A percentile compares a stretch with the other conserved stretches of the same genome.
Conservation (phyloP, 352 stramenopile genomes). For the Globisporangium perplexum region DNA sequence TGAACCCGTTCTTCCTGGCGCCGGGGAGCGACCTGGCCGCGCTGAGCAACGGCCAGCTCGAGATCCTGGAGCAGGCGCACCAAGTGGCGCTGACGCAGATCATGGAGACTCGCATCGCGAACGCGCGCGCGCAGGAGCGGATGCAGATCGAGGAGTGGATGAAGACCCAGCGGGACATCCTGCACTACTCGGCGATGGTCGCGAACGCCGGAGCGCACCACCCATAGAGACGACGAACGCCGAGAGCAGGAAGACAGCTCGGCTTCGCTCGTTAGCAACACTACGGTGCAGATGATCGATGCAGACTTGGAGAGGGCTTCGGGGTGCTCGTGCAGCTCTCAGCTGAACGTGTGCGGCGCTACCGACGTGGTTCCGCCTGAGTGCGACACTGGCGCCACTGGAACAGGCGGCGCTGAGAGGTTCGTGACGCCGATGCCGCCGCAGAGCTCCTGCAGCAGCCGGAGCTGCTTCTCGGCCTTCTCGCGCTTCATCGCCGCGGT, state of each 20-base stretch:
- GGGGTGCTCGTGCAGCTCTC: no score
- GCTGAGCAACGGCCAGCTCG: constrained; percentile 72
- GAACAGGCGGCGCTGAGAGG: not conserved
- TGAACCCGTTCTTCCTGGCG: constrained; percentile 42
- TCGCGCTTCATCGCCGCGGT: constrained; percentile 69
- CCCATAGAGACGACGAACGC: no score
- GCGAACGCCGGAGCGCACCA: not conserved
- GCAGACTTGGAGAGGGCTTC: no score
- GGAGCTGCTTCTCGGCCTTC: constrained; percentile 70
- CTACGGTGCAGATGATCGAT: no score
- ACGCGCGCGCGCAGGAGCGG: constrained; percentile 53
- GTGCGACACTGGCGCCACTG: not conserved
- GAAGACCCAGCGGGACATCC: constrained; percentile 59
- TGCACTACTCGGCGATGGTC: constrained; percentile 28
- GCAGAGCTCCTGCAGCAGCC: constrained; percentile 72
- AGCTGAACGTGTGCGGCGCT: not conserved
- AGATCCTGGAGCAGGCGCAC: constrained; percentile 64
- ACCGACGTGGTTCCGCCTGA: not conserved
- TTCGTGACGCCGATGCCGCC: constrained; percentile 15
- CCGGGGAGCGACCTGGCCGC: constrained; percentile 38
- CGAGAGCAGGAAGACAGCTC: no score
- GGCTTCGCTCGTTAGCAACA: no score
- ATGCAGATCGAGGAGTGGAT: constrained; percentile 67
- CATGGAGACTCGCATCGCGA: constrained; percentile 48
- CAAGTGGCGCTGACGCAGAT: constrained; percentile 52